Percentiles rank a stretch among this genome's conserved stretches.
Evolutionary conservation across 768 basidiomycete species (phyloP).

Genomic region (Clavulina sp.): DNA sequence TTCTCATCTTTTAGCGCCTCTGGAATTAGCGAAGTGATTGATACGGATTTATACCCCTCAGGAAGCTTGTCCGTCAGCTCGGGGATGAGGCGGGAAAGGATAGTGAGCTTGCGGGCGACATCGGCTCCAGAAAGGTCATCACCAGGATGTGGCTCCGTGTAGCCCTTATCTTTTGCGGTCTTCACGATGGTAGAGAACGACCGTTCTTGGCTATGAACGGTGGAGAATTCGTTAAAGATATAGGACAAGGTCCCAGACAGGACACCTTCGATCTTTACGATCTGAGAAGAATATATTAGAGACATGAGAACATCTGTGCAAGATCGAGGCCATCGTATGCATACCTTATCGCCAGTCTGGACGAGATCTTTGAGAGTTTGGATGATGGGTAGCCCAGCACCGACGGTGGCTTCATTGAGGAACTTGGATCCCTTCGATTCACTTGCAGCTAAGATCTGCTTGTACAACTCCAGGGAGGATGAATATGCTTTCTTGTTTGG

Average conservation of each 20-base stretch:
- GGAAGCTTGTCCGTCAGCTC: constrained; percentile 34
- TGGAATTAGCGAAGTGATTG: constrained; percentile 76
- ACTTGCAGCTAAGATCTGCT: constrained; percentile 44
- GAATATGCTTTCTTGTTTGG: constrained; percentile 98
- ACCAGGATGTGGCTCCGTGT: constrained; percentile 94
- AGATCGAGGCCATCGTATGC: constrained; percentile 10
- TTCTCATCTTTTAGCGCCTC: constrained; percentile 40
- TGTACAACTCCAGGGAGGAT: constrained; percentile 46
- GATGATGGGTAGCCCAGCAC: constrained; percentile 86
- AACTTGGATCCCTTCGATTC: constrained; percentile 44
- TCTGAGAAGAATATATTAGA: constrained; percentile 24
- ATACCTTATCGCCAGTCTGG: constrained; percentile 77
- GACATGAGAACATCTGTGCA: neutral
- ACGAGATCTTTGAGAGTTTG: constrained; percentile 85
- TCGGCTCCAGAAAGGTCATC: constrained; percentile 95
- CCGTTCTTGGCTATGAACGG: constrained; percentile 41
- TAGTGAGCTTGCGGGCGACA: constrained; percentile 92
- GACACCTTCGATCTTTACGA: constrained; percentile 89
- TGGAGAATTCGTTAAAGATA: constrained; percentile 94
- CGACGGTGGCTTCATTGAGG: constrained; percentile 83
- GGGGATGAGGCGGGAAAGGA: constrained; percentile 68
- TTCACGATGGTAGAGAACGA: constrained; percentile 81
- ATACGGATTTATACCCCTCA: constrained; percentile 64
- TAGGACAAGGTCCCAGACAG: constrained; percentile 97
- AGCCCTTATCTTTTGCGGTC: constrained; percentile 79